These are phyloP conservation scores for Tirmania nivea DNA, from an alignment of 495 filamentous ascomycete species.

Conservation along the genomic window DNA sequence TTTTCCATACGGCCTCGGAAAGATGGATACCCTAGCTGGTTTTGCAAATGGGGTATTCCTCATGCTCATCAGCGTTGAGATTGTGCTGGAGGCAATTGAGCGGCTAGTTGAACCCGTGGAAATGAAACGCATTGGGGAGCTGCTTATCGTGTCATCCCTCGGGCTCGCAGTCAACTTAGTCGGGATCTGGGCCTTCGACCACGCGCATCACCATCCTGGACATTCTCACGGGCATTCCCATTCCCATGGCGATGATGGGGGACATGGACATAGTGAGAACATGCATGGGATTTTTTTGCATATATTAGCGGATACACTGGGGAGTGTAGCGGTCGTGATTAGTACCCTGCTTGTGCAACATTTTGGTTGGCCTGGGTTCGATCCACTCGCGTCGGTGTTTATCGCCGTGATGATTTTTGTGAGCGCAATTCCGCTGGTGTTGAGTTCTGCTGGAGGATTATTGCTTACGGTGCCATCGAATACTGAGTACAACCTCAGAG, in stretches of 20 bases:
- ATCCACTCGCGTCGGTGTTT: slow-evolving; percentile 79
- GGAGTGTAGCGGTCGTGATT: slow-evolving; percentile 81
- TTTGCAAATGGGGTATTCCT: slow-evolving; percentile 95
- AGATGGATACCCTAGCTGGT: slow-evolving; percentile 86
- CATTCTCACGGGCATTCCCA: slow-evolving; percentile 21
- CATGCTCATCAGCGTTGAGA: slow-evolving; percentile 92
- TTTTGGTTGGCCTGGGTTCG: slow-evolving; percentile 79
- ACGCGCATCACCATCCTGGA: slow-evolving; percentile 36
- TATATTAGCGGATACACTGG: slow-evolving; percentile 83
- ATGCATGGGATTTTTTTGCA: slow-evolving; percentile 99
- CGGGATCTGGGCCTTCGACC: slow-evolving; percentile 70
- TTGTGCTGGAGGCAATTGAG: slow-evolving; percentile 86
- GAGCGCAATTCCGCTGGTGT: slow-evolving; percentile 72
- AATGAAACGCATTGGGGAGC: slow-evolving; percentile 63
- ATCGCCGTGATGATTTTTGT: slow-evolving; percentile 85
- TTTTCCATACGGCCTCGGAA: slow-evolving; percentile 91
- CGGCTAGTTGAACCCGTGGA: slow-evolving; percentile 57
- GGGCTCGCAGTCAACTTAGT: slow-evolving; percentile 79
- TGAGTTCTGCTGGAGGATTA: slow-evolving; percentile 55
- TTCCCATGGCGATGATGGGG: slow-evolving; percentile 6
- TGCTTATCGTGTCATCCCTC: slow-evolving; percentile 65
- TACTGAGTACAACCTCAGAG: slow-evolving; percentile 70
- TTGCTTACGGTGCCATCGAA: slow-evolving; percentile 68
- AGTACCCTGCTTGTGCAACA: slow-evolving; percentile 74
- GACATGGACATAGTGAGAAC: slow-evolving; percentile 49